Evolutionary conservation across 2,329 filamentous ascomycete species (phyloP).

Genomic region (Phialophora verrucosa): DNA sequence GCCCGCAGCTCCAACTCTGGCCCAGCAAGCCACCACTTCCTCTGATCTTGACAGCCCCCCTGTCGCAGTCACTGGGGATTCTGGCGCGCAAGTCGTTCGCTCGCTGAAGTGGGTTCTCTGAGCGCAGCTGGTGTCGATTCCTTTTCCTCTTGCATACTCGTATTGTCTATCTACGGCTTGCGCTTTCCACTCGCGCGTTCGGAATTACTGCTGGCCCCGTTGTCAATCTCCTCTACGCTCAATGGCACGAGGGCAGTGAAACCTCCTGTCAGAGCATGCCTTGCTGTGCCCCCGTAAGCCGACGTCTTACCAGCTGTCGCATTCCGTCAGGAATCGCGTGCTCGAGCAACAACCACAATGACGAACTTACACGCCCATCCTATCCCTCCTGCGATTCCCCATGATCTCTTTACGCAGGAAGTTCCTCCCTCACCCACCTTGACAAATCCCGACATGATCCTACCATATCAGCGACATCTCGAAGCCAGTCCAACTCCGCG

Average conservation of each 20-base stretch:
- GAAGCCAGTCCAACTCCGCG: slow-evolving; percentile 26
- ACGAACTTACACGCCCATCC: slow-evolving; percentile 28
- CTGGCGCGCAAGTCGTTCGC: background rate
- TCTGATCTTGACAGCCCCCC: background rate
- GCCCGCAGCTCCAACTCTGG: slow-evolving; percentile 11
- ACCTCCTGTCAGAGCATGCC: background rate
- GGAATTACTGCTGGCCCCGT: background rate
- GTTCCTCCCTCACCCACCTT: slow-evolving; percentile 78
- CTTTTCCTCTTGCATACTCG: background rate
- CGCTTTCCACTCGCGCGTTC: background rate
- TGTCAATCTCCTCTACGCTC: background rate
- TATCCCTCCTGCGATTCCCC: slow-evolving; percentile 32
- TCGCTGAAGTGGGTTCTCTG: background rate
- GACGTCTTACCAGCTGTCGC: slow-evolving; percentile 11
- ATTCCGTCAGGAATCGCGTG: slow-evolving; percentile 14
- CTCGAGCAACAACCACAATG: slow-evolving; percentile 17
- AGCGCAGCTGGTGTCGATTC: background rate
- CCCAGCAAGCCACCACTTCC: slow-evolving; percentile 3
- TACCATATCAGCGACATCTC: slow-evolving; percentile 58
- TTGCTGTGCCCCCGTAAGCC: background rate
- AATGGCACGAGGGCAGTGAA: background rate
- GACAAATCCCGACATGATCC: slow-evolving; percentile 93
- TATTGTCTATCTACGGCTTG: background rate
- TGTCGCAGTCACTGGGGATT: background rate
- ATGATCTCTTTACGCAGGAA: slow-evolving; percentile 33